Evolutionary conservation across 2,329 filamentous ascomycete genomes (phyloP).

Genomic region (Xylariaceae sp.): DNA sequence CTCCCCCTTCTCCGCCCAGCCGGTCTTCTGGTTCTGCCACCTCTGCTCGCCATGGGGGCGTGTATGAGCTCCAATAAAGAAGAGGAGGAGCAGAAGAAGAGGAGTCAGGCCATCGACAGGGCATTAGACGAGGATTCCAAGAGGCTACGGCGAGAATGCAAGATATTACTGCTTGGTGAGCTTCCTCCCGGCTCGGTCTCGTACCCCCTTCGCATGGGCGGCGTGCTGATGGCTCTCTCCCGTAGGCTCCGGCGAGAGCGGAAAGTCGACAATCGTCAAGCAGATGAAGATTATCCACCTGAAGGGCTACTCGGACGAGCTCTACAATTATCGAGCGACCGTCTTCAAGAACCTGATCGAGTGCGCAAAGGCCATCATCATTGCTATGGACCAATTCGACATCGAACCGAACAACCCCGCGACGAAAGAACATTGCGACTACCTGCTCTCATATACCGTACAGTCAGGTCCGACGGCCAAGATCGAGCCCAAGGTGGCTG

Average conservation of each 20-base stretch:
- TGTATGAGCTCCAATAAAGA: conserved; percentile 88
- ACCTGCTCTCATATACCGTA: conserved; percentile 78
- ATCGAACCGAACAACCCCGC: conserved; percentile 67
- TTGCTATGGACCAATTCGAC: conserved; percentile 85
- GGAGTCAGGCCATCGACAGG: conserved; percentile 91
- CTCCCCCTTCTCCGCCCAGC: conserved; percentile 3
- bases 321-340: conserved; percentile 88
- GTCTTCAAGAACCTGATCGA: conserved; percentile 98
- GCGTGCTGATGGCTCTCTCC: conserved; percentile 8
- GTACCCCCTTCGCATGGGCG: not conserved
- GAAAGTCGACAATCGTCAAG: conserved; percentile 98
- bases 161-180: conserved; percentile 87
- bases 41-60: conserved; percentile 68
- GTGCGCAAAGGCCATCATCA: conserved; percentile 88
- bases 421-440: conserved; percentile 69
- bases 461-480: conserved; percentile 83
- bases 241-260: conserved; percentile 85
- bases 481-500: conserved; percentile 72
- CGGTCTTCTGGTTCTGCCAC: too few relatives aligned
- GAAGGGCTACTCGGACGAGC: conserved; percentile 93
- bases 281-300: conserved; percentile 99
- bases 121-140: conserved; percentile 91
- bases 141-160: conserved; percentile 92
- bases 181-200: not conserved
- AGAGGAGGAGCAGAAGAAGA: conserved; percentile 89